phyloP scores from a whole-genome alignment of 495 filamentous ascomycete genomes.

The Neurospora hispaniola region DNA sequence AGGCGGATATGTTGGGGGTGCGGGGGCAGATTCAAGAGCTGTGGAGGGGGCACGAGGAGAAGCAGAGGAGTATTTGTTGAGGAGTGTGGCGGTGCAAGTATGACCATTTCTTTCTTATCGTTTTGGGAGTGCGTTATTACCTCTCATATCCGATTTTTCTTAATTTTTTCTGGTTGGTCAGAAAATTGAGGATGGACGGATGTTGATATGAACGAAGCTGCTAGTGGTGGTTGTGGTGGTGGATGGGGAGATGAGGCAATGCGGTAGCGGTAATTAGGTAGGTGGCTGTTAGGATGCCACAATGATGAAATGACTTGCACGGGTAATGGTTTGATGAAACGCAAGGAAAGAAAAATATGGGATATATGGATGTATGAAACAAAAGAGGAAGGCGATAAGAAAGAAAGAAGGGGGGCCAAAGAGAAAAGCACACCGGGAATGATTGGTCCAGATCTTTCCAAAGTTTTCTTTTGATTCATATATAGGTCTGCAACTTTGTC shows the following conservation, averaged over 20 bases:
- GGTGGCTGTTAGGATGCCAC: not conserved
- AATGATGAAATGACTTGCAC: not conserved
- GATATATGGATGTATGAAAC: not conserved
- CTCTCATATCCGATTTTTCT: too few species aligned
- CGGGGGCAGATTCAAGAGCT: constrained; percentile 51
- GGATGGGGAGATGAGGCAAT: not conserved
- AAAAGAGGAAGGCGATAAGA: not conserved
- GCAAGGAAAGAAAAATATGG: not conserved
- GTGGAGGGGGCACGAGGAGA: constrained; percentile 34
- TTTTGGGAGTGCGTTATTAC: too few species aligned
- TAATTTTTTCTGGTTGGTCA: not conserved
- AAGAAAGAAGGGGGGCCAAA: not conserved
- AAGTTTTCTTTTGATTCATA: not conserved
- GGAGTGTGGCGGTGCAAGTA: not conserved
- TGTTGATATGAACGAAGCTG: not conserved
- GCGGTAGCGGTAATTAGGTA: not conserved
- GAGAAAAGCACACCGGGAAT: not conserved
- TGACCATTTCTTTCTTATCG: not conserved
- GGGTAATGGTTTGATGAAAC: not conserved
- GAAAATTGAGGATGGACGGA: not conserved
- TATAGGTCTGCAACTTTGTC: not conserved
- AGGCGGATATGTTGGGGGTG: constrained; percentile 55
- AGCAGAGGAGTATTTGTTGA: constrained; percentile 13
- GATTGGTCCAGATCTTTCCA: not conserved
- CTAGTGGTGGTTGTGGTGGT: not conserved